phyloP scores from a whole-genome alignment of 2,329 filamentous ascomycete genomes.

The Rugonectria rugulosa region DNA sequence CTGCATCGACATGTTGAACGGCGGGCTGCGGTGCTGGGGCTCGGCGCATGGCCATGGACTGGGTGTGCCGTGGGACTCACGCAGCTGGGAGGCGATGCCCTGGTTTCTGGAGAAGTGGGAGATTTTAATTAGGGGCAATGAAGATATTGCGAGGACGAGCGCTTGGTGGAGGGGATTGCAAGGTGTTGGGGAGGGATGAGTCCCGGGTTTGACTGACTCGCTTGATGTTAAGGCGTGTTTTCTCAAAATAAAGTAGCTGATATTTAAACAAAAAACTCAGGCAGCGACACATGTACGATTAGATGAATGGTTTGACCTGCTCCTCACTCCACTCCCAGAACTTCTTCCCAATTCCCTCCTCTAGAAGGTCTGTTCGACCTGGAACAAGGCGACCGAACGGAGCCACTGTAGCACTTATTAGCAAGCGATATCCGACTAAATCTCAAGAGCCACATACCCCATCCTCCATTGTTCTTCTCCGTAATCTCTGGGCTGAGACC shows the following conservation, averaged over 20 bases:
- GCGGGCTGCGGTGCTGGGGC: neutral
- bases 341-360: neutral
- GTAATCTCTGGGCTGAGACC: slow-evolving; percentile 35
- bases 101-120: neutral
- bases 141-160: neutral
- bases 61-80: neutral
- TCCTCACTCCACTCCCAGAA: slow-evolving; percentile 8
- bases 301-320: neutral
- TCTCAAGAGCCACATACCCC: slow-evolving; percentile 2
- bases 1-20: neutral
- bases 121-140: neutral
- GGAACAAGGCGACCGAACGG: neutral
- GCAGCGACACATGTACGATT: neutral
- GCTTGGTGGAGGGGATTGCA: neutral
- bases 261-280: too few species aligned
- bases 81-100: neutral
- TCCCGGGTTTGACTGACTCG: too few species aligned
- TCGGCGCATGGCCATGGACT: neutral
- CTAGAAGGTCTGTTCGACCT: neutral
- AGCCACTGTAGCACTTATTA: neutral
- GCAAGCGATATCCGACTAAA: neutral
- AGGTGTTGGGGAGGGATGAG: neutral
- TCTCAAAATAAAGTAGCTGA: too few species aligned
- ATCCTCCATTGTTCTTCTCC: slow-evolving; percentile 10
- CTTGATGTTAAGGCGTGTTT: too few species aligned